These are phyloP conservation scores for Termitomyces sp. DNA, from an alignment of 1,284 basidiomycete species.

Conservation along the genomic window DNA sequence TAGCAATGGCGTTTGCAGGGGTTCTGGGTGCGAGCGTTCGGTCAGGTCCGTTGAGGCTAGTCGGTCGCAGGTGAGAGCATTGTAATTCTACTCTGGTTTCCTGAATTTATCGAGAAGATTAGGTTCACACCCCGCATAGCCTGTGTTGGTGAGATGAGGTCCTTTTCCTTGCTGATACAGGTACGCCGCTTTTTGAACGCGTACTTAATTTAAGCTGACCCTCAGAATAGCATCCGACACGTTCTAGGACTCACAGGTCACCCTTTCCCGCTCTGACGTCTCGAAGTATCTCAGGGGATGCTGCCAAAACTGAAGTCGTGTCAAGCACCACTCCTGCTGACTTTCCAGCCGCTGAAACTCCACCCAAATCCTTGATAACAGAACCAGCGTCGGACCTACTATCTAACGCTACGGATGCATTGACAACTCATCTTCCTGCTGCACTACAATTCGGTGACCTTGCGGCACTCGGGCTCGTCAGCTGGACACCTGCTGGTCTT, in stretches of 20 bases:
- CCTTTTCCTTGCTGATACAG: slow-evolving; percentile 19
- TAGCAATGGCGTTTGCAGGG: slow-evolving; percentile 20
- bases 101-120: not conserved
- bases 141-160: slow-evolving; percentile 11
- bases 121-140: slow-evolving; percentile 15
- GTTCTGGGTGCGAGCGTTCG: slow-evolving; percentile 19
- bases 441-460: slow-evolving; percentile 77
- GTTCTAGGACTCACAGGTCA: slow-evolving; percentile 4
- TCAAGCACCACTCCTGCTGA: slow-evolving; percentile 5
- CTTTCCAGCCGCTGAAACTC: not conserved
- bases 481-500: slow-evolving; percentile 56
- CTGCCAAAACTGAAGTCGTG: slow-evolving; percentile 10
- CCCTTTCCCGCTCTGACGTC: slow-evolving; percentile 6
- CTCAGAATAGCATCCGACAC: slow-evolving; percentile 10
- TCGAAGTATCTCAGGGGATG: slow-evolving; percentile 16
- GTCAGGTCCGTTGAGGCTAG: slow-evolving; percentile 16
- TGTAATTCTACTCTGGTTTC: not conserved
- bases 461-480: slow-evolving; percentile 66
- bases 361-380: not conserved
- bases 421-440: slow-evolving; percentile 26
- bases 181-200: slow-evolving; percentile 5
- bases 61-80: slow-evolving; percentile 18
- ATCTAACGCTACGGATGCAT: slow-evolving; percentile 24
- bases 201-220: slow-evolving; percentile 9
- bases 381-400: slow-evolving; percentile 12